Percentiles rank a stretch among this genome's conserved stretches.
phyloP scores from a whole-genome alignment of 768 basidiomycete species.

The Myochromella boudieri region DNA sequence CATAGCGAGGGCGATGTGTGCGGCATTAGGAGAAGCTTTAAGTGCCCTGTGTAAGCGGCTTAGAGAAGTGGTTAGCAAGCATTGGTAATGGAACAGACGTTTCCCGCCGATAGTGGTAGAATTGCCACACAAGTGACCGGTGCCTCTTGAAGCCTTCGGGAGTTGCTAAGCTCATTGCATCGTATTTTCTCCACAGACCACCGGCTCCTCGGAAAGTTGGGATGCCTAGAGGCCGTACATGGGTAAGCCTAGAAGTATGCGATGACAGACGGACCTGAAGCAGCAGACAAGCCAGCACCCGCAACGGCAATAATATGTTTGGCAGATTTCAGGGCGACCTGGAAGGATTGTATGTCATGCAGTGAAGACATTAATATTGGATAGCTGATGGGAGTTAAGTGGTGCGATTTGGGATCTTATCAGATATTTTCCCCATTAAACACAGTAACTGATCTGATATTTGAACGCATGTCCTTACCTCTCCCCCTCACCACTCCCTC shows the following conservation, averaged over 20 bases:
- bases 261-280: constrained; percentile 18
- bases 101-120: constrained; percentile 63
- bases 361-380: constrained; percentile 28
- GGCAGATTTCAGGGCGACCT: constrained; percentile 12
- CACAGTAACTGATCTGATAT: not conserved
- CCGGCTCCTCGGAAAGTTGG: constrained; percentile 55
- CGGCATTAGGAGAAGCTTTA: constrained; percentile 50
- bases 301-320: constrained; percentile 23
- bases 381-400: not conserved
- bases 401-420: constrained; percentile 20
- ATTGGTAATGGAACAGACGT: constrained; percentile 29
- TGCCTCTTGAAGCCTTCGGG: constrained; percentile 49
- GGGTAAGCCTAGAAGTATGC: not conserved
- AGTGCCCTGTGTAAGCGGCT: constrained; percentile 38
- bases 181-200: constrained; percentile 50
- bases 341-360: constrained; percentile 30
- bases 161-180: constrained; percentile 51
- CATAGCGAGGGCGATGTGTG: constrained; percentile 50
- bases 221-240: constrained; percentile 25
- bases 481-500: constrained; percentile 13
- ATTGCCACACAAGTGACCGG: constrained; percentile 59
- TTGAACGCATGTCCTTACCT: constrained; percentile 6
- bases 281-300: constrained; percentile 24
- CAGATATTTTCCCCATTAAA: constrained; percentile 21
- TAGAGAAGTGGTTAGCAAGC: constrained; percentile 1